Percentiles rank a stretch among this genome's conserved stretches.
phyloP scores from a whole-genome alignment of 306 rosid genomes.

The Cajanus cajan region DNA sequence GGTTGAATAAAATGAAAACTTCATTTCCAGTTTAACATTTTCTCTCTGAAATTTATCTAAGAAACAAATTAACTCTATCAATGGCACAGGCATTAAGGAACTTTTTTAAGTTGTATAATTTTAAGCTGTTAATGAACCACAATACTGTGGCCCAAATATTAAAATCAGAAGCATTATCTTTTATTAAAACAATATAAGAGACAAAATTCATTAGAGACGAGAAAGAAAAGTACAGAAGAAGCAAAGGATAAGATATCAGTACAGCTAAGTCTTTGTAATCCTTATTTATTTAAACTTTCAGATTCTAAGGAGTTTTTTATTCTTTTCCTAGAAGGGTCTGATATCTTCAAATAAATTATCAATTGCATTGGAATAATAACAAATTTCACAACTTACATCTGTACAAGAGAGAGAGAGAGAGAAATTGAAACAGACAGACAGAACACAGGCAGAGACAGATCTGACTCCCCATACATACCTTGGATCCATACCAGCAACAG shows the following conservation, averaged over 20 bases:
- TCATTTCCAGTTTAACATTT: no score
- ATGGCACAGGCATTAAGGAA: background rate
- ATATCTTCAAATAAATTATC: slow-evolving; percentile 13
- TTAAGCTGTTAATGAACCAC: background rate
- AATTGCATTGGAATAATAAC: background rate
- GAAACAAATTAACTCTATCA: no score
- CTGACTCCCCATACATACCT: slow-evolving; percentile 54
- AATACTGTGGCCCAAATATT: background rate
- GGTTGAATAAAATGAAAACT: no score
- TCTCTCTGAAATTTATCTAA: no score
- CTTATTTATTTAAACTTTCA: background rate
- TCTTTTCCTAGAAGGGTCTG: background rate
- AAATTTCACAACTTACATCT: slow-evolving; percentile 22
- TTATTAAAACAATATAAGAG: background rate
- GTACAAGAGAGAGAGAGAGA: background rate
- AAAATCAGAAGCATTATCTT: slow-evolving; percentile 12
- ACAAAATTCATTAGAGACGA: background rate
- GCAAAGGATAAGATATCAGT: background rate
- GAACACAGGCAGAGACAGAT: background rate
- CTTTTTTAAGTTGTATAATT: background rate
- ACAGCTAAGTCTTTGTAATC: background rate
- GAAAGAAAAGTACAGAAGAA: background rate
- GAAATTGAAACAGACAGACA: background rate
- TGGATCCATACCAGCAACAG: slow-evolving; percentile 76
- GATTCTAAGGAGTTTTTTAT: background rate